phyloP scores from a whole-genome alignment of 2,329 filamentous ascomycete genomes.

The Sordariomycetes sp. region DNA sequence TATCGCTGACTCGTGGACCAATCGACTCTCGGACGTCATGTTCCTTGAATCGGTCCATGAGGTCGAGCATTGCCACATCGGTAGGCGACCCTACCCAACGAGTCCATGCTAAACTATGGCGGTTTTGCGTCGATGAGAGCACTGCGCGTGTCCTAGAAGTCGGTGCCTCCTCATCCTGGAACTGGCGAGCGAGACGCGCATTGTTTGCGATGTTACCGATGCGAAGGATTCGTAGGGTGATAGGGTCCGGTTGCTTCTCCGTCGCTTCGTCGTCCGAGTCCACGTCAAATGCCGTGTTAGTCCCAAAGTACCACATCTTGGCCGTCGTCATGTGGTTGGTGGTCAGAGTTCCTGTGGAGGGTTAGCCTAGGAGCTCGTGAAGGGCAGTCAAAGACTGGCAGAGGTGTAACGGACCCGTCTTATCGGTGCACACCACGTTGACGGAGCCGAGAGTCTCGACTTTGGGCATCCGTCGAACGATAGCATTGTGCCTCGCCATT shows the following conservation, averaged over 20 bases:
- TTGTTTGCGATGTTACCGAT: conserved; percentile 98
- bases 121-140: conserved; percentile 65
- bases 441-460: conserved; percentile 98
- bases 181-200: conserved; percentile 64
- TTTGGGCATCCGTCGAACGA: conserved; percentile 89
- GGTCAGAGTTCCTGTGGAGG: conserved; percentile 66
- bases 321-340: conserved; percentile 98
- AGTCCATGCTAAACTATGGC: conserved; percentile 55
- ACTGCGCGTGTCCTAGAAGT: conserved; percentile 46
- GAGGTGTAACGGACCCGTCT: conserved; percentile 56
- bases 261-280: conserved; percentile 42
- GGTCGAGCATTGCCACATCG: conserved; percentile 91
- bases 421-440: conserved; percentile 98
- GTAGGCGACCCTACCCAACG: conserved; percentile 96
- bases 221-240: conserved; percentile 70
- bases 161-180: conserved; percentile 59
- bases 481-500: conserved; percentile 92
- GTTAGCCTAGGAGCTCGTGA: background rate
- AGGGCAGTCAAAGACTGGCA: background rate
- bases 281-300: conserved; percentile 38
- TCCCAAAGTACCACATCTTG: conserved; percentile 91
- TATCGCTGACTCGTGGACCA: conserved; percentile 72
- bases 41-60: conserved; percentile 83
- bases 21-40: conserved; percentile 83
- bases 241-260: conserved; percentile 55